Evolutionary conservation across 192 early-diverging fungal genomes (phyloP).

Genomic region (Geranomyces michiganensis): DNA sequence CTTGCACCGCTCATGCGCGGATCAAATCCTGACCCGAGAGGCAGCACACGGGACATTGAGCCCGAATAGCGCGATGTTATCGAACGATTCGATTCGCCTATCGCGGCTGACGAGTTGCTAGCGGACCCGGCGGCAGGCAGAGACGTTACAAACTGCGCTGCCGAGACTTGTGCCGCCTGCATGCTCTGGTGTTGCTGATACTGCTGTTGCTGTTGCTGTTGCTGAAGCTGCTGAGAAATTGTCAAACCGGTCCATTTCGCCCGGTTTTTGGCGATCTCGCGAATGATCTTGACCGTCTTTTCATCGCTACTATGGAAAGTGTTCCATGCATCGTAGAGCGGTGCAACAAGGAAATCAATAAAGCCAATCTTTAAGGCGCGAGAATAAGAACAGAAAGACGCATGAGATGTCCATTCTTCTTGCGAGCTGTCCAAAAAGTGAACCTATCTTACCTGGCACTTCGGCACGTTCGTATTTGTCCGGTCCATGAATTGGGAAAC

Average conservation of each 20-base stretch:
- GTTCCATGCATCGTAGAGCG: constrained; percentile 60
- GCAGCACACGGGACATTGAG: background rate
- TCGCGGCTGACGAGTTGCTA: background rate
- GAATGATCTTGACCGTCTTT: constrained; percentile 22
- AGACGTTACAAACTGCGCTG: background rate
- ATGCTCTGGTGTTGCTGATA: background rate
- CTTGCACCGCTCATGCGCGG: background rate
- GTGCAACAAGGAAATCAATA: constrained; percentile 62
- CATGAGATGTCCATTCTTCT: background rate
- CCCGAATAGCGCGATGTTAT: background rate
- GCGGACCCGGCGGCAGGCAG: constrained; percentile 5
- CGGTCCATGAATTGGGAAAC: constrained; percentile 63
- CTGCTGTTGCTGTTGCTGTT: background rate
- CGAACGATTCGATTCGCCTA: background rate
- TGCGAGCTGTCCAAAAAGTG: background rate
- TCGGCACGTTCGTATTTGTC: constrained; percentile 49
- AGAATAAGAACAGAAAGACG: background rate
- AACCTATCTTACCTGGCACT: constrained; percentile 49
- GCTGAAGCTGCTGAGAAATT: constrained; percentile 16
- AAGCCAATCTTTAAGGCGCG: constrained; percentile 51
- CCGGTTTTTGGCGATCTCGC: constrained; percentile 37
- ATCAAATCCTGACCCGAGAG: background rate
- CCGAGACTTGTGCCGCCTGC: background rate
- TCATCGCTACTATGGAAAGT: constrained; percentile 35
- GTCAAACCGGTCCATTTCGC: constrained; percentile 33